Conservation (phyloP, 2,329 filamentous ascomycete genomes). For the Fusarium sambucinum region DNA sequence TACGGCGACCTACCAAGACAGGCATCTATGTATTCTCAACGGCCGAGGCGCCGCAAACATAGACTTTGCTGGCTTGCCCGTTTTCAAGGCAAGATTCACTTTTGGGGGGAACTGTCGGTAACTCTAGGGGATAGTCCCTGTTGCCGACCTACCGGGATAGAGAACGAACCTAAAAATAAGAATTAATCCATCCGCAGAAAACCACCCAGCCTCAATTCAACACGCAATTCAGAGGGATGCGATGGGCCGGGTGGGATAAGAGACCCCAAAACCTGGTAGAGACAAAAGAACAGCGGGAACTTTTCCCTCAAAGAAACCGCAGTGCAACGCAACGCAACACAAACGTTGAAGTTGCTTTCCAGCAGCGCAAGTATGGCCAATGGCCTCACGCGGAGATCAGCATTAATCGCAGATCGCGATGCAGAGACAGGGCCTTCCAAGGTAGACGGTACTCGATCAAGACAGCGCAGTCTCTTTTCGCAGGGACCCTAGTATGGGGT, state of each 20-base stretch:
- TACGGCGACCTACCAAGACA: neutral
- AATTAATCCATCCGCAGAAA: slow-evolving; percentile 1
- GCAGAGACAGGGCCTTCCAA: slow-evolving; percentile 16
- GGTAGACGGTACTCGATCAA: slow-evolving; percentile 31
- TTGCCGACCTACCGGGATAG: slow-evolving; percentile 8
- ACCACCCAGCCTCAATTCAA: neutral
- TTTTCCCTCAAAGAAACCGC: neutral
- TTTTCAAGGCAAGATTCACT: slow-evolving; percentile 5
- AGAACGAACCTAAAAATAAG: slow-evolving; percentile 17
- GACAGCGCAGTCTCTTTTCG: slow-evolving; percentile 9
- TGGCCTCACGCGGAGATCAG: slow-evolving; percentile 3
- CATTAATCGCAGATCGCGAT: slow-evolving; percentile 35
- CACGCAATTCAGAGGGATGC: neutral
- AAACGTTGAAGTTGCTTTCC: slow-evolving; percentile 12
- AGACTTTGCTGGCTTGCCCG: slow-evolving; percentile 23
- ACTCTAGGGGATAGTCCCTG: neutral
- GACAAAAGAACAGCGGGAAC: slow-evolving; percentile 8
- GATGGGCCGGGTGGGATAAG: neutral
- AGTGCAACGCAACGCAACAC: neutral
- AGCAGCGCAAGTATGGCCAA: slow-evolving; percentile 26
- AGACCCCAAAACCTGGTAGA: neutral
- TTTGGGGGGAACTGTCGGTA: neutral
- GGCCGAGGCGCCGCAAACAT: slow-evolving; percentile 20
- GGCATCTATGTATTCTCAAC: slow-evolving; percentile 5
- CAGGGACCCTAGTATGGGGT: slow-evolving; percentile 26